Percentiles rank a stretch among this genome's conserved stretches.
Conservation (phyloP, 305 asterid species). For the Solanum hybrid region DNA sequence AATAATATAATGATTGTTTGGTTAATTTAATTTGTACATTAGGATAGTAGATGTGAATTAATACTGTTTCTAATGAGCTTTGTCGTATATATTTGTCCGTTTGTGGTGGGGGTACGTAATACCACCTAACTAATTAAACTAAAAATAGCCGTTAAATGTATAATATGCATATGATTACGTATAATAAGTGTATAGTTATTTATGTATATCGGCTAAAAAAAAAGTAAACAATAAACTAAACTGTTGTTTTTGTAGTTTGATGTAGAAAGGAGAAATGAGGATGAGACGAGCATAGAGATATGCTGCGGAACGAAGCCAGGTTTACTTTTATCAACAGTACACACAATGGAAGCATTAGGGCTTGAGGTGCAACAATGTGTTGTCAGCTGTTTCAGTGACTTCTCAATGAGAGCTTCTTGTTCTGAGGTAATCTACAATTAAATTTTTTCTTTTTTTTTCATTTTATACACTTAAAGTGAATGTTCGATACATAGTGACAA, state of each 20-base stretch:
- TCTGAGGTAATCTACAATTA: slow-evolving; percentile 36
- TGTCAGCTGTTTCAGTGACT: slow-evolving; percentile 73
- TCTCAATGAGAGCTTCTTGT: slow-evolving; percentile 77
- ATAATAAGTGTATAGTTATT: not conserved
- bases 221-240: not conserved
- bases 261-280: slow-evolving; percentile 51
- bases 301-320: slow-evolving; percentile 67
- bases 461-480: not conserved
- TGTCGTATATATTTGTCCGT: not conserved
- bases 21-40: not conserved
- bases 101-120: not conserved
- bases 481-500: not conserved
- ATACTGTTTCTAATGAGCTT: not conserved
- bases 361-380: slow-evolving; percentile 83
- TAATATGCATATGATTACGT: too few species aligned
- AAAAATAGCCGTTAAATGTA: not conserved
- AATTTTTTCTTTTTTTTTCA: too few species aligned
- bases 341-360: slow-evolving; percentile 66
- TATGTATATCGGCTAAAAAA: not conserved
- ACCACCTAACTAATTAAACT: not conserved
- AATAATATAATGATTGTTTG: not conserved
- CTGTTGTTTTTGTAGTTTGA: slow-evolving; percentile 35
- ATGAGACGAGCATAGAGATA: slow-evolving; percentile 42
- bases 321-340: slow-evolving; percentile 49
- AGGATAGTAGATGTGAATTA: not conserved